Evolutionary conservation across 371 early-diverging fungal species (phyloP).

Genomic region (Mortierella sp.): DNA sequence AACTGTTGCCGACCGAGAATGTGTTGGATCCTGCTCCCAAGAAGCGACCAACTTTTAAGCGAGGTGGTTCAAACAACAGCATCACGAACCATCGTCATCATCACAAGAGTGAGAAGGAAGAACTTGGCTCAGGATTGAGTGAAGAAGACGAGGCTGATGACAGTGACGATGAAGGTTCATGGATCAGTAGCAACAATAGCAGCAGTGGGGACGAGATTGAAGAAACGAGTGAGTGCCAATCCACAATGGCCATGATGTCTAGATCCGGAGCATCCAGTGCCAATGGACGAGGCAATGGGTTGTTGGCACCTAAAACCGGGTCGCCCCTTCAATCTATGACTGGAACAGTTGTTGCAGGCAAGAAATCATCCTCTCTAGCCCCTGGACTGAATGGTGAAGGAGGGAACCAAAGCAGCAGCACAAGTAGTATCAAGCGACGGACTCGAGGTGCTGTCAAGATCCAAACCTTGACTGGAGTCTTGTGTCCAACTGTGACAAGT

Average conservation of each 20-base stretch:
- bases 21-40: conserved; percentile 60
- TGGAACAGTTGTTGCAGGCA: no score
- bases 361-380: no score
- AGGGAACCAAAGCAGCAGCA: conserved; percentile 7
- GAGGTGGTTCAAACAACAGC: neutral
- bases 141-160: conserved; percentile 48
- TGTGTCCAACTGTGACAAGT: conserved; percentile 65
- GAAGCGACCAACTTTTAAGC: conserved; percentile 11
- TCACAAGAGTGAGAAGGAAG: conserved; percentile 18
- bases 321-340: no score
- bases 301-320: no score
- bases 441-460: conserved; percentile 46
- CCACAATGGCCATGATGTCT: no score
- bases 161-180: conserved; percentile 41
- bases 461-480: conserved; percentile 61
- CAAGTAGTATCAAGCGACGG: no score
- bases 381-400: conserved; percentile 27
- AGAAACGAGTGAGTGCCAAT: no score
- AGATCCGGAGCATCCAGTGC: no score
- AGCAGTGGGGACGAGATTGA: conserved; percentile 28
- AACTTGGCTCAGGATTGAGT: conserved; percentile 31
- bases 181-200: conserved; percentile 21
- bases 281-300: no score
- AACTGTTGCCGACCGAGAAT: conserved; percentile 66
- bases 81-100: neutral